phyloP scores from a whole-genome alignment of 2,329 filamentous ascomycete species.

The Aspergillus caelatus region DNA sequence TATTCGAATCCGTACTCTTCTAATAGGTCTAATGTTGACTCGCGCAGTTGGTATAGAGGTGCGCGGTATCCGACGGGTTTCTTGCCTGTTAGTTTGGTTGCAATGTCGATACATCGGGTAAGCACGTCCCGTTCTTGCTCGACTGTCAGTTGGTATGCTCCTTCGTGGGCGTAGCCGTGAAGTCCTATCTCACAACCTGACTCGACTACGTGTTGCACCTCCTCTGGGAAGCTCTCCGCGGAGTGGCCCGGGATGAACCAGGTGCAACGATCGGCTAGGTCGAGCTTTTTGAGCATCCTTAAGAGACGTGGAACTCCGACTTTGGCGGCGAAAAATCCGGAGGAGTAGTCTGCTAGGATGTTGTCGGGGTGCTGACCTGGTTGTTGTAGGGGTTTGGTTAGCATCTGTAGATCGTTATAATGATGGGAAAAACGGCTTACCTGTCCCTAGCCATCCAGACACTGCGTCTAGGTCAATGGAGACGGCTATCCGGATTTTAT shows the following conservation, averaged over 20 bases:
- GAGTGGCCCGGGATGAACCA: constrained; percentile 66
- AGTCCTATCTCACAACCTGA: constrained; percentile 57
- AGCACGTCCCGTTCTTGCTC: constrained; percentile 75
- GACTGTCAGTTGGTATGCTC: constrained; percentile 68
- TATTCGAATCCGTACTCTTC: constrained; percentile 48
- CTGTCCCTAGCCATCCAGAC: constrained; percentile 63
- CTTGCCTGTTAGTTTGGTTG: constrained; percentile 72
- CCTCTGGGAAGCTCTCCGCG: constrained; percentile 58
- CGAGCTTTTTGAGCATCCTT: constrained; percentile 55
- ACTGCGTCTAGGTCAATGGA: constrained; percentile 61
- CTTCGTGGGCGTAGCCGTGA: constrained; percentile 70
- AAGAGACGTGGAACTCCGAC: constrained; percentile 61
- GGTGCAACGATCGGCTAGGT: constrained; percentile 56
- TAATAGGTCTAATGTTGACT: constrained; percentile 43
- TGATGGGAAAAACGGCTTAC: constrained; percentile 26
- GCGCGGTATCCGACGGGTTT: constrained; percentile 55
- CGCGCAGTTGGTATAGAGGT: constrained; percentile 42
- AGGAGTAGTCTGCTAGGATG: constrained; percentile 58
- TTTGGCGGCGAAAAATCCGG: constrained; percentile 58
- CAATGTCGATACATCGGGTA: constrained; percentile 71
- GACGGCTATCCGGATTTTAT: constrained; percentile 32
- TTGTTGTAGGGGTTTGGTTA: background rate
- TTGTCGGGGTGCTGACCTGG: constrained; percentile 51
- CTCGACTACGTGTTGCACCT: constrained; percentile 54
- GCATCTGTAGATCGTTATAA: background rate